Base-by-base conservation (phyloP, 768 basidiomycete genomes). In the Tulasnella sp. region DNA sequence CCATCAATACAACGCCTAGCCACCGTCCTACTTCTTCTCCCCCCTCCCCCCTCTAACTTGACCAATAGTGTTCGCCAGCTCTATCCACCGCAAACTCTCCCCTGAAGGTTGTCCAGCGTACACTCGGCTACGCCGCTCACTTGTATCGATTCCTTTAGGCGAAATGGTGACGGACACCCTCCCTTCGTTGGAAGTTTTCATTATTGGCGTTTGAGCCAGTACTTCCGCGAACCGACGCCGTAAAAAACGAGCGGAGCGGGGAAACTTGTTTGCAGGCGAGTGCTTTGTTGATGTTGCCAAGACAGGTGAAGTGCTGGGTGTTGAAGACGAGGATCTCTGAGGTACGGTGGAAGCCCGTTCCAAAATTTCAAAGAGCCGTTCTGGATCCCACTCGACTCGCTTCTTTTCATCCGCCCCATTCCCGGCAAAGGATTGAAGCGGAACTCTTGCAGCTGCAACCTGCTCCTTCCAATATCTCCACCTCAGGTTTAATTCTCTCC, bases 401-500 rank as follows among this genome's bases (percentile, higher is more conserved):
- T 34, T 37, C 4, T 37, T 37, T 28, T 28, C 14, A 80, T 90
- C 83, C 82, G 91, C 87, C 28, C 20, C 14, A 79, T 90, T 83
- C 82, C 91, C 87, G n/a, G 94, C 84, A 9, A 94, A 93, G 37
- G 92, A 91, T 3, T 86, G 83, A 34, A 92, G 85, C 82, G 91
- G 92, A 83, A 87, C 89, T 82, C 64, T 69, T 28, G 64, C 64
- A 28, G 64, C 64, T 0, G 34, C 64, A 18, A 87, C 87, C 83
- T 93, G 90, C 14, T 81, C 82, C 22, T 84, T 86, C 85, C 91
- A 94, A 83, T 88, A 93, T 31, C 91, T 90, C 91, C 92, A 90
- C 31, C 91, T 90, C 72, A 91, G 88, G 85, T 96, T 96, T 75
- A 91, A 88, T 84, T 94, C 90, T 69, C 94, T 89, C 48, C 94